Conservation (phyloP, 1,284 basidiomycete species). For the Marasmius tenuissimus region DNA sequence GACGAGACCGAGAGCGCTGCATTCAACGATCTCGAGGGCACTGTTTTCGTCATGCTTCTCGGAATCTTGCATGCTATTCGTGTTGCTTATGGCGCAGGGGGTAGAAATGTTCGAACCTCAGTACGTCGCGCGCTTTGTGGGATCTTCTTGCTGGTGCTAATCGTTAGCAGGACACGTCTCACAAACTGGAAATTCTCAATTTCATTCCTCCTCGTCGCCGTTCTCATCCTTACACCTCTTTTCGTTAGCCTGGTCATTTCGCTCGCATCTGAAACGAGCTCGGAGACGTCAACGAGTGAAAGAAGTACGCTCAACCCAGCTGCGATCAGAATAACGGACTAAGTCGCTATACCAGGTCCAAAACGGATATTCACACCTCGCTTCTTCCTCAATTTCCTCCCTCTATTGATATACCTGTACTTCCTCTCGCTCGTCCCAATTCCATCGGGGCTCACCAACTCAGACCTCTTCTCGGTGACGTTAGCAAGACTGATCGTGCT, state of each 20-base stretch:
- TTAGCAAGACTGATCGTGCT: constrained; percentile 71
- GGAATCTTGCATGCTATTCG: constrained; percentile 66
- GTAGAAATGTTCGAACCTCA: constrained; percentile 46
- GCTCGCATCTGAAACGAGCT: background rate
- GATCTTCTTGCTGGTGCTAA: background rate
- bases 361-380: constrained; percentile 23
- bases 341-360: background rate
- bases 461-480: constrained; percentile 43
- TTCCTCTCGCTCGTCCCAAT: constrained; percentile 66
- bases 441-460: constrained; percentile 36
- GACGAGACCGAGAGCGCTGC: constrained; percentile 34
- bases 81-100: constrained; percentile 67
- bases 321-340: background rate
- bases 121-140: constrained; percentile 35
- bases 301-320: background rate
- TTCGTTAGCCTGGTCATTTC: constrained; percentile 57
- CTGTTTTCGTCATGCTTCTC: constrained; percentile 68
- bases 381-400: constrained; percentile 44
- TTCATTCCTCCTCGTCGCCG: constrained; percentile 49
- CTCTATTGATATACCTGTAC: constrained; percentile 58
- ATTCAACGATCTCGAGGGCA: constrained; percentile 53
- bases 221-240: constrained; percentile 62
- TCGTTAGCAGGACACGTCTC: constrained; percentile 47
- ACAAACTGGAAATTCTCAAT: constrained; percentile 67
- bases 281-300: background rate